Evolutionary conservation across 305 asterid genomes (phyloP).

Genomic region (Fraxinus floribunda): DNA sequence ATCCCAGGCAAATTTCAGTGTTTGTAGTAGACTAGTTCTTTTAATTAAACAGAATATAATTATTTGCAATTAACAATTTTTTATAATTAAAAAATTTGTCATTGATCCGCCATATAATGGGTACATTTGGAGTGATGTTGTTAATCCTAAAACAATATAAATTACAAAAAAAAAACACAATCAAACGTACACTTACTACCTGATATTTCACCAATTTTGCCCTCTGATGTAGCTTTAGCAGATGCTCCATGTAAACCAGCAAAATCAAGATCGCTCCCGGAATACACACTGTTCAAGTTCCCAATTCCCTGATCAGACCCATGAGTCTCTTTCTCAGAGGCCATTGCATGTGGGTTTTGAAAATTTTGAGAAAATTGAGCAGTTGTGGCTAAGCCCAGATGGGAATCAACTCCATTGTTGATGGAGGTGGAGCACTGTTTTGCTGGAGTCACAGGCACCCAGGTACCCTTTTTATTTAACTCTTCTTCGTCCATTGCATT

Average conservation of each 20-base stretch:
- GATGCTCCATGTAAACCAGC: slow-evolving; percentile 11
- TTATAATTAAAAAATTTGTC: not conserved
- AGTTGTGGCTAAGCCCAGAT: not conserved
- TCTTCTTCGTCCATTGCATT: slow-evolving; percentile 4
- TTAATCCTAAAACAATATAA: not conserved
- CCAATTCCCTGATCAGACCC: not conserved
- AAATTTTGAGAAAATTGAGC: not conserved
- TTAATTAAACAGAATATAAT: not conserved
- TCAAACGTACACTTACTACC: not conserved
- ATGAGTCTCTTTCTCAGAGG: not conserved
- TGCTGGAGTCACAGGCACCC: slow-evolving; percentile 25
- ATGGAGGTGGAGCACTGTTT: not conserved
- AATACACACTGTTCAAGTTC: not conserved
- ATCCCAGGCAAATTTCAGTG: not conserved
- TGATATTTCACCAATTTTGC: not conserved
- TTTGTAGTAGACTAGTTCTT: not conserved
- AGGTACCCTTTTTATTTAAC: slow-evolving; percentile 4
- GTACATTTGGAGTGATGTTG: not conserved
- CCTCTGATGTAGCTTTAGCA: not conserved
- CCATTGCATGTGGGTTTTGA: not conserved
- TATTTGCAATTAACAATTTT: not conserved
- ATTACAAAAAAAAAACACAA: not conserved
- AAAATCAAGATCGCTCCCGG: not conserved
- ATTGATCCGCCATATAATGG: not conserved
- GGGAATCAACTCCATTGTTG: not conserved